A percentile compares a stretch with the other conserved stretches of the same genome.
Conservation (phyloP, 2,329 filamentous ascomycete species). For the Blastomyces parvus region DNA sequence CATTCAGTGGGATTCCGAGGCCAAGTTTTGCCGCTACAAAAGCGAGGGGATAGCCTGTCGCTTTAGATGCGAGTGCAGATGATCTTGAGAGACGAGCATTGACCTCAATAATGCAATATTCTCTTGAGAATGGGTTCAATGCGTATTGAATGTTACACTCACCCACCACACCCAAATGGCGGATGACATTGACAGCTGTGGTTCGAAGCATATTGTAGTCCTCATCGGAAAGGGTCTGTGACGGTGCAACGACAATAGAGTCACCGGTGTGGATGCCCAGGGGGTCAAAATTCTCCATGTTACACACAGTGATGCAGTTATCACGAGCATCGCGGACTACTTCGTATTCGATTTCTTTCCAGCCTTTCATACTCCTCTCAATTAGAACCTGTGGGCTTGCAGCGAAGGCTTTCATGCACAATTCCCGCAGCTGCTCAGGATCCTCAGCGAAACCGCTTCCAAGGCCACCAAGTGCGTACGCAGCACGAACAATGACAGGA, state of each 20-base stretch:
- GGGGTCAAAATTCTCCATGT: conserved; percentile 99
- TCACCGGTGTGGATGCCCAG: conserved; percentile 97
- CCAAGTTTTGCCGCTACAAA: conserved; percentile 97
- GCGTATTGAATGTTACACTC: conserved; percentile 99
- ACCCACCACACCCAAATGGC: conserved; percentile 91
- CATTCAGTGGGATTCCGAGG: conserved; percentile 86
- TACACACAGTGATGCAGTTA: conserved; percentile 99
- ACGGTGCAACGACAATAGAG: conserved; percentile 94
- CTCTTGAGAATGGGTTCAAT: conserved; percentile 83
- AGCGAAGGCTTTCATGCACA: conserved; percentile 91
- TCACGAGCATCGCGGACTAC: conserved; percentile 91
- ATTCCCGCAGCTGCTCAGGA: conserved; percentile 67
- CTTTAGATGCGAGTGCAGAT: conserved; percentile 91
- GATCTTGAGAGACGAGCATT: conserved; percentile 93
- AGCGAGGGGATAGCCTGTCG: conserved; percentile 88
- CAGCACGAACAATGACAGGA: conserved; percentile 92
- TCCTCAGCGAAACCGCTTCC: conserved; percentile 94
- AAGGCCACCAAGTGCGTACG: conserved; percentile 88
- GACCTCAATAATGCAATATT: conserved; percentile 99
- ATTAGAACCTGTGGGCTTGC: conserved; percentile 93
- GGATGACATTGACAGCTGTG: conserved; percentile 92
- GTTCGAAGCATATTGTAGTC: conserved; percentile 99
- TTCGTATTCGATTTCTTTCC: conserved; percentile 99
- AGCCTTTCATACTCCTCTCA: conserved; percentile 98
- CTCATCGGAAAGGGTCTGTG: conserved; percentile 90